phyloP scores from a whole-genome alignment of 2,329 filamentous ascomycete species.

The Pseudogymnoascus sp. region DNA sequence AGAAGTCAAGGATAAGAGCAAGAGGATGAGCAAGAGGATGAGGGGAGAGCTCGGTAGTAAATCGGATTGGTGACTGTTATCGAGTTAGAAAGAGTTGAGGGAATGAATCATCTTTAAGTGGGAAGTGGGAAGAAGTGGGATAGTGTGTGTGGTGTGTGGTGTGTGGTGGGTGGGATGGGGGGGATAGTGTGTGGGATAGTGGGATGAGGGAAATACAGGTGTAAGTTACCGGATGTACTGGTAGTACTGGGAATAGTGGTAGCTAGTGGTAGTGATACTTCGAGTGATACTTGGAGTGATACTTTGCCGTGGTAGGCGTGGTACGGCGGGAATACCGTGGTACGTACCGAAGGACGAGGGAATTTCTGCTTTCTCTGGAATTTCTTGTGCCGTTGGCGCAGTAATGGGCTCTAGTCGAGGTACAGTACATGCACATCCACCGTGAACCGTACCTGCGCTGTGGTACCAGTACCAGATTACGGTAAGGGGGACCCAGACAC shows the following conservation, averaged over 20 bases:
- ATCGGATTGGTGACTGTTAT: background rate
- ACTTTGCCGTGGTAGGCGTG: background rate
- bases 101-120: conserved; percentile 9
- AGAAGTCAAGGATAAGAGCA: background rate
- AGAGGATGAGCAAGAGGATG: background rate
- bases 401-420: background rate
- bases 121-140: background rate
- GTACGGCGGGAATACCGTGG: background rate
- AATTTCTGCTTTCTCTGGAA: background rate
- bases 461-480: background rate
- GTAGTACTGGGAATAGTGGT: background rate
- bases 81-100: background rate
- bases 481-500: background rate
- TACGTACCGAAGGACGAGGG: background rate
- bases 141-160: too few relatives aligned
- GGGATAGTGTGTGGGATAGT: background rate
- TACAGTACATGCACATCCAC: background rate
- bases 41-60: background rate
- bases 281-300: too few relatives aligned
- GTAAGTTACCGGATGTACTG: background rate
- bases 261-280: background rate
- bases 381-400: conserved; percentile 5
- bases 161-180: too few relatives aligned
- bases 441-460: background rate
- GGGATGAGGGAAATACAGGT: conserved; percentile 3